Conservation (phyloP, 306 rosid species). For the Pyrus bretschneideri region DNA sequence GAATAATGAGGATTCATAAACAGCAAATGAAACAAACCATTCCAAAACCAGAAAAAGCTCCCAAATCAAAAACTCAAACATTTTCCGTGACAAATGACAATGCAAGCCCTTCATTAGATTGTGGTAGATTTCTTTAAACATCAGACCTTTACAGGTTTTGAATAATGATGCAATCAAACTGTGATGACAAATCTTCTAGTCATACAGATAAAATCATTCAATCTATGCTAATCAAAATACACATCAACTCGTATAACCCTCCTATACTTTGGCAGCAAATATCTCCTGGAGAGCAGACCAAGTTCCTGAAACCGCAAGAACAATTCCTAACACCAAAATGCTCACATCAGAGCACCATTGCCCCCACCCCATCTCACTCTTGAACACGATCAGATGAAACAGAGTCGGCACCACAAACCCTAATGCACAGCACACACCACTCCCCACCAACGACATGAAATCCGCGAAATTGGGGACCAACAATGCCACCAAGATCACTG, state of each 20-base stretch:
- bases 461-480: constrained; percentile 48
- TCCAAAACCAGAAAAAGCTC: too few species aligned
- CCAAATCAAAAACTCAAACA: not conserved
- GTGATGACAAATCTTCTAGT: not conserved
- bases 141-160: not conserved
- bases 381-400: constrained; percentile 43
- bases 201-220: not conserved
- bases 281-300: constrained; percentile 39
- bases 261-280: constrained; percentile 17
- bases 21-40: too few species aligned
- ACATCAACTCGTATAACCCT: not conserved
- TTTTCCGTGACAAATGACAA: not conserved
- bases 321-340: constrained; percentile 29
- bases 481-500: constrained; percentile 40
- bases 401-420: constrained; percentile 50
- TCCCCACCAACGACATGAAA: constrained; percentile 52
- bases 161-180: too few species aligned
- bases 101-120: not conserved
- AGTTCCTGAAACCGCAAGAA: constrained; percentile 50
- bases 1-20: too few species aligned
- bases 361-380: constrained; percentile 34
- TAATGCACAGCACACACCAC: constrained; percentile 44
- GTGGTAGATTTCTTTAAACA: not conserved
- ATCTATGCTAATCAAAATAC: not conserved
- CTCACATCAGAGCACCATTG: constrained; percentile 27